These are phyloP conservation scores for Ustilago cynodontis DNA, from an alignment of 1,284 basidiomycete genomes.

Conservation along the genomic window DNA sequence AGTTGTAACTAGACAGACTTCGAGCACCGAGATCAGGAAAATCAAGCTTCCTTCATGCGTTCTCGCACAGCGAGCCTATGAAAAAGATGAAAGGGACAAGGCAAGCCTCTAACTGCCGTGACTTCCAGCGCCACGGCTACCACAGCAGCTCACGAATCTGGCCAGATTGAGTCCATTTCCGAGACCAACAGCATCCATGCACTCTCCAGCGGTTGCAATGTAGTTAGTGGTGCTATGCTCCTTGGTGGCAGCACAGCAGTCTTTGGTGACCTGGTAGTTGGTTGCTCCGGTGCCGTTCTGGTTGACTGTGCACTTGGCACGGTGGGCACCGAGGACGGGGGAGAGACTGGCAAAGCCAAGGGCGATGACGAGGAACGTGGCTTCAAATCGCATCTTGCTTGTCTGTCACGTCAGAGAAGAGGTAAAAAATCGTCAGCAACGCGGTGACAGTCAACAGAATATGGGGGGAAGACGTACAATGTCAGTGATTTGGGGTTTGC, in stretches of 20 bases:
- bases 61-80: no score
- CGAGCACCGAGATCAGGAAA: no score
- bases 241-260: constrained; percentile 27
- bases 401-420: neutral
- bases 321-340: constrained; percentile 5
- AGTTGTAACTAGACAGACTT: no score
- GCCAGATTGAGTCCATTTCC: constrained; percentile 20
- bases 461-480: no score
- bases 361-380: constrained; percentile 1
- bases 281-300: neutral
- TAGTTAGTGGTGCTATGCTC: constrained; percentile 5
- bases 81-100: neutral
- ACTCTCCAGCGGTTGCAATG: constrained; percentile 10
- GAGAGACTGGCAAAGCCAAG: neutral
- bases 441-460: no score
- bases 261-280: constrained; percentile 17
- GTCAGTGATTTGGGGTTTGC: no score
- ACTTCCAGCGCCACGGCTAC: constrained; percentile 10
- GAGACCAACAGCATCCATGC: constrained; percentile 2
- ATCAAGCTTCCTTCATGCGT: no score
- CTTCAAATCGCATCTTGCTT: neutral
- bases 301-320: constrained; percentile 6
- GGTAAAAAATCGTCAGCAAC: no score
- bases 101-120: neutral
- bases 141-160: constrained; percentile 2